phyloP scores from a whole-genome alignment of 441 rosid genomes.

The Biscutella auriculata region DNA sequence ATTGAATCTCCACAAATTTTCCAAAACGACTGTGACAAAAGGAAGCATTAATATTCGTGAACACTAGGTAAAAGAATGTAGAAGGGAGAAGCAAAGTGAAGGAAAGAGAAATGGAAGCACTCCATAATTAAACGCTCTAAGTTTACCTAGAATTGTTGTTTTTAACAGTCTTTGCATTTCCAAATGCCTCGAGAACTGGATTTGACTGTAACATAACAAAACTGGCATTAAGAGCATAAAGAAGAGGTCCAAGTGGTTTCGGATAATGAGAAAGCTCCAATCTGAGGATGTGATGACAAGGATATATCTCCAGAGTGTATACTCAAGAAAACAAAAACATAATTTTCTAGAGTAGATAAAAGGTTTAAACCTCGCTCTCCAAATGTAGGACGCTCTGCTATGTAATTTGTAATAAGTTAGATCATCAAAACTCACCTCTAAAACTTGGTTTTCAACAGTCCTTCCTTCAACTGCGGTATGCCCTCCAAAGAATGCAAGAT shows the following conservation, averaged over 20 bases:
- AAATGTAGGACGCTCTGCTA: constrained; percentile 17
- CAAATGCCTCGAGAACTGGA: constrained; percentile 97
- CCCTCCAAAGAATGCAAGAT: constrained; percentile 82
- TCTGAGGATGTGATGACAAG: neutral
- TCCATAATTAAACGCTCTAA: neutral
- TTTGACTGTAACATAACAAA: constrained; percentile 63
- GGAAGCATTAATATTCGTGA: neutral
- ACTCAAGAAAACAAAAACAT: neutral
- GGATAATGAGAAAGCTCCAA: constrained; percentile 3
- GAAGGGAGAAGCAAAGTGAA: neutral
- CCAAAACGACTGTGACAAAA: constrained; percentile 74
- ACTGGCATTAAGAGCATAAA: constrained; percentile 15
- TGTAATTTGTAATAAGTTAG: neutral
- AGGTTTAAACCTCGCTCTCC: neutral
- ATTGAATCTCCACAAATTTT: constrained; percentile 90
- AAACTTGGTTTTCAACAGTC: constrained; percentile 71
- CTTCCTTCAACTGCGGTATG: constrained; percentile 50
- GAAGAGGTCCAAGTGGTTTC: neutral
- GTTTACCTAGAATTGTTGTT: constrained; percentile 85
- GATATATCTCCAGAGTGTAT: neutral
- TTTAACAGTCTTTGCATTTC: constrained; percentile 89
- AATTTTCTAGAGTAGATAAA: neutral
- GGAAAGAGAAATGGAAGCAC: constrained; percentile 5
- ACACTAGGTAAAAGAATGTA: neutral
- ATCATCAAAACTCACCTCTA: constrained; percentile 61